Percentiles rank a stretch among this genome's conserved stretches.
Conservation (phyloP, 2,329 filamentous ascomycete species). For the Simplicillium sp. region DNA sequence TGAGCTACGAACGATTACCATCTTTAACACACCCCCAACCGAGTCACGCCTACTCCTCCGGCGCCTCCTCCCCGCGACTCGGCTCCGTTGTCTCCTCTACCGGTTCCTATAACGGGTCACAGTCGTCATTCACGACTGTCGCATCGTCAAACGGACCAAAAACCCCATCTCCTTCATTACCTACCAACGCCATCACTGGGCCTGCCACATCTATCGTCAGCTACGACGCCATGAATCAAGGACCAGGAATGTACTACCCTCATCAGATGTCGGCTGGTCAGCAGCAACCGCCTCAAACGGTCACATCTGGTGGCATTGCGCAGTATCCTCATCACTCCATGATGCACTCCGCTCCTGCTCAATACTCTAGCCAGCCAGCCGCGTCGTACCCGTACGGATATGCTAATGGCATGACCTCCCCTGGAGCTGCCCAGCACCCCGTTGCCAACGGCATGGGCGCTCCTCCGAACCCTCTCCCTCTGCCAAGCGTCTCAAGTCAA, state of each 20-base stretch:
- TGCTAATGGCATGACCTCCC: conserved; percentile 68
- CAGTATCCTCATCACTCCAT: conserved; percentile 68
- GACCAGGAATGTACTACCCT: conserved; percentile 78
- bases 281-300: conserved; percentile 64
- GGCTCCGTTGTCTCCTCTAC: conserved; percentile 59
- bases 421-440: conserved; percentile 57
- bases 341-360: conserved; percentile 60
- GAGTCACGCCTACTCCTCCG: conserved; percentile 61
- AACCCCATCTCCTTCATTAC: conserved; percentile 65
- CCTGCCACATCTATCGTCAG: conserved; percentile 19
- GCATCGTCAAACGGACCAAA: conserved; percentile 57
- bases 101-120: conserved; percentile 41
- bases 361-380: conserved; percentile 47
- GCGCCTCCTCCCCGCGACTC: conserved; percentile 65
- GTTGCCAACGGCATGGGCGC: conserved; percentile 61
- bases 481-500: conserved; percentile 50
- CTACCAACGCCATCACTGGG: conserved; percentile 30
- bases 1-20: conserved; percentile 60
- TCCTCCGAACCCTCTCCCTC: conserved; percentile 55
- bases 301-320: conserved; percentile 69
- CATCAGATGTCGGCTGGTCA: conserved; percentile 72
- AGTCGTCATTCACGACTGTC: conserved; percentile 45
- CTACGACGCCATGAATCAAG: conserved; percentile 66
- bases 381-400: conserved; percentile 66
- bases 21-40: conserved; percentile 60